phyloP scores from a whole-genome alignment of 805 yeast species.

The Zygosaccharomyces kombuchaensis region DNA sequence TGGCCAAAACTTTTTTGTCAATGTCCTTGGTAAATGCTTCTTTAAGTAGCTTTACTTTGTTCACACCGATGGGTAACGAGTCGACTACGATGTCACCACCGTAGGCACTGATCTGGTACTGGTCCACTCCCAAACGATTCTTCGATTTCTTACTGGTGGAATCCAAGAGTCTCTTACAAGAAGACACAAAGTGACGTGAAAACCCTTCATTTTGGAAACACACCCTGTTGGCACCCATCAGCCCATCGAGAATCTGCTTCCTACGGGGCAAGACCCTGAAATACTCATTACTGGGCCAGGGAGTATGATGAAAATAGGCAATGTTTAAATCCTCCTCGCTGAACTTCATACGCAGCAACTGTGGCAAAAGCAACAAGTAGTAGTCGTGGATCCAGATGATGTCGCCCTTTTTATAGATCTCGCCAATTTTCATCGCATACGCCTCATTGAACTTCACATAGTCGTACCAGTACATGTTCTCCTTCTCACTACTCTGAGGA shows the following conservation, averaged over 20 bases:
- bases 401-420: conserved; percentile 81
- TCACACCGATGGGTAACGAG: conserved; percentile 86
- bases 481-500: conserved; percentile 57
- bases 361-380: conserved; percentile 76
- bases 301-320: conserved; percentile 78
- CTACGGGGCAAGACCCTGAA: conserved; percentile 86
- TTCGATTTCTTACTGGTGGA: conserved; percentile 50
- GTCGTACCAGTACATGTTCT: conserved; percentile 78
- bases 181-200: conserved; percentile 84
- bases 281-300: conserved; percentile 94
- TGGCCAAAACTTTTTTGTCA: conserved; percentile 59
- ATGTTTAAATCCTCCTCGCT: conserved; percentile 58
- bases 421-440: conserved; percentile 71
- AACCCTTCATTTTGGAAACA: conserved; percentile 85
- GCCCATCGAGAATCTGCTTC: conserved; percentile 76
- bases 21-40: conserved; percentile 48
- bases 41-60: conserved; percentile 59
- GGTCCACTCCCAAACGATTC: conserved; percentile 28
- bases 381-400: conserved; percentile 91
- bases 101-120: conserved; percentile 53
- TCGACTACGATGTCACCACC: conserved; percentile 73
- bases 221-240: conserved; percentile 83
- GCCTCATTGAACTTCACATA: conserved; percentile 89
- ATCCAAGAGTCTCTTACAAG: conserved; percentile 85
- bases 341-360: conserved; percentile 69